These are phyloP conservation scores for Cantharellus cinnabarinus DNA, from an alignment of 768 basidiomycete genomes.

Conservation along the genomic window DNA sequence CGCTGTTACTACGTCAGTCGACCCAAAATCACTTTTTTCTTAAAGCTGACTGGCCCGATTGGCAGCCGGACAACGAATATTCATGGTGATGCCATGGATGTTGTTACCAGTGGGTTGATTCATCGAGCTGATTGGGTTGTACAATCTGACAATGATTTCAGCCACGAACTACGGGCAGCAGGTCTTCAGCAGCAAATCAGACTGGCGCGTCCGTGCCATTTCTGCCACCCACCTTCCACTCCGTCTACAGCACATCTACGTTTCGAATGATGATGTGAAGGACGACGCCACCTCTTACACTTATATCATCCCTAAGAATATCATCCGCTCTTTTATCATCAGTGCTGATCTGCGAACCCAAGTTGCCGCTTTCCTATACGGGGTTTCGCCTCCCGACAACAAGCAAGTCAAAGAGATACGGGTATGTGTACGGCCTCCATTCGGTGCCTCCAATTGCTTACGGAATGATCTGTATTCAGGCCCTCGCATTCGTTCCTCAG, in stretches of 20 bases:
- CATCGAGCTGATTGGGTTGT: background rate
- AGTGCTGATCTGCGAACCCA: conserved; percentile 91
- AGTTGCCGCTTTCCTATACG: conserved; percentile 86
- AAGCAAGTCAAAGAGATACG: conserved; percentile 98
- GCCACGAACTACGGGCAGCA: conserved; percentile 96
- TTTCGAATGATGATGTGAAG: conserved; percentile 97
- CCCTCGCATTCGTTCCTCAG: conserved; percentile 93
- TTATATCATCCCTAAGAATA: conserved; percentile 93
- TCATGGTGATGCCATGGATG: conserved; percentile 90
- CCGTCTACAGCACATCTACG: conserved; percentile 95
- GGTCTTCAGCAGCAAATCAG: conserved; percentile 97
- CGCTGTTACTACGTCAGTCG: conserved; percentile 65
- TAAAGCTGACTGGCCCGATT: background rate
- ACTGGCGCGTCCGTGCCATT: conserved; percentile 98
- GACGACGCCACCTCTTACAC: conserved; percentile 91
- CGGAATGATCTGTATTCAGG: conserved; percentile 20
- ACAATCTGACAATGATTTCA: conserved; percentile 11
- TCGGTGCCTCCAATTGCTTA: conserved; percentile 1
- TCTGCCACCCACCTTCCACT: conserved; percentile 91
- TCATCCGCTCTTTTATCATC: conserved; percentile 81
- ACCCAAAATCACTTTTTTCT: background rate
- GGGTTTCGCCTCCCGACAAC: conserved; percentile 83
- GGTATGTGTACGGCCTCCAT: conserved; percentile 17
- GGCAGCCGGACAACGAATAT: conserved; percentile 83
- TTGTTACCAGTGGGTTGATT: conserved; percentile 55